A percentile compares a stretch with the other conserved stretches of the same genome.
Conservation (phyloP, 2,329 filamentous ascomycete genomes). For the Pleurostoma richardsiae region DNA sequence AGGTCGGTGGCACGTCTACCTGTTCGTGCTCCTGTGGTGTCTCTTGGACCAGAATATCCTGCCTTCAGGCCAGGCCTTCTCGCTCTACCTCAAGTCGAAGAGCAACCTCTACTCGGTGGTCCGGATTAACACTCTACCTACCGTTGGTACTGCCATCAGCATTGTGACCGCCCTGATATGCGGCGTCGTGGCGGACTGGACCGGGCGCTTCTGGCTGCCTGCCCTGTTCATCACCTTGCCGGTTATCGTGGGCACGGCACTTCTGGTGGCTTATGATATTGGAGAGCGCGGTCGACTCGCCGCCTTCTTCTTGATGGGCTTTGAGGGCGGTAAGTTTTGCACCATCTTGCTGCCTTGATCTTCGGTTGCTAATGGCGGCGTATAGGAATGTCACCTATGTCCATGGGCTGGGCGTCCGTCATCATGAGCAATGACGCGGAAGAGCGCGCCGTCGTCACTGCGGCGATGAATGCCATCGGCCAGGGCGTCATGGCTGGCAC, state of each 20-base stretch:
- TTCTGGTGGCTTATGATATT: slow-evolving; percentile 29
- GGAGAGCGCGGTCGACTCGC: slow-evolving; percentile 28
- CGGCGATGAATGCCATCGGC: slow-evolving; percentile 38
- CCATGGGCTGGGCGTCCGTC: slow-evolving; percentile 42
- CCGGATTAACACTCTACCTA: slow-evolving; percentile 34
- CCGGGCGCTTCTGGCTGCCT: slow-evolving; percentile 27
- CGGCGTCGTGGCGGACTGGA: slow-evolving; percentile 20
- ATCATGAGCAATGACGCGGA: slow-evolving; percentile 39
- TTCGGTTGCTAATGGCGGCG: background rate
- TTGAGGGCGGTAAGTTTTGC: slow-evolving; percentile 18
- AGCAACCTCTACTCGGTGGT: slow-evolving; percentile 28
- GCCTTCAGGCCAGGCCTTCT: slow-evolving; percentile 27
- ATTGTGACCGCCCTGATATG: slow-evolving; percentile 23
- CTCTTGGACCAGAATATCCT: slow-evolving; percentile 31
- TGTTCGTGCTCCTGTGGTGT: slow-evolving; percentile 21
- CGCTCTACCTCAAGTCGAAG: slow-evolving; percentile 32
- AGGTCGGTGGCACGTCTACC: slow-evolving; percentile 27
- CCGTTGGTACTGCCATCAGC: slow-evolving; percentile 29
- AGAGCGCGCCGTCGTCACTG: slow-evolving; percentile 43
- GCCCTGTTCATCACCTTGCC: slow-evolving; percentile 23
- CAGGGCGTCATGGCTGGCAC: slow-evolving; percentile 33
- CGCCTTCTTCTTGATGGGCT: slow-evolving; percentile 30
- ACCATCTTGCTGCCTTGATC: background rate
- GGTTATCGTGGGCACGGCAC: slow-evolving; percentile 22
- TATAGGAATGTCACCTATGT: slow-evolving; percentile 23